Evolutionary conservation across 306 rosid species (phyloP), one percentile per base, ranked within the genome.

Genomic region (Citrullus colocynthis): DNA sequence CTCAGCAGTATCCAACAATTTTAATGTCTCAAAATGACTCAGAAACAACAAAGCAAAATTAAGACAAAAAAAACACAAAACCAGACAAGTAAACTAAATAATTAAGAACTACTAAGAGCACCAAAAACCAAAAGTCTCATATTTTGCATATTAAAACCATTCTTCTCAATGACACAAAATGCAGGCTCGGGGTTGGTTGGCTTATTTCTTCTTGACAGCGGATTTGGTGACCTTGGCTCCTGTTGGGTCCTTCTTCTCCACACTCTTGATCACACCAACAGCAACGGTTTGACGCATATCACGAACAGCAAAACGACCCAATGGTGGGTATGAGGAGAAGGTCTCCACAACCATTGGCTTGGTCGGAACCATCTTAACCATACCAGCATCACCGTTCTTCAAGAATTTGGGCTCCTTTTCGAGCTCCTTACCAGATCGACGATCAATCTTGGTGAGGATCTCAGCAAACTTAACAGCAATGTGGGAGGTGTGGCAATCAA

Each of bases 401-500:
- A 80, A 72, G 57, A 80, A 72, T 51, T 78, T 64, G 52, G 81
- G 81, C 64, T 78, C 80, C 80, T 62, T 78, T 62, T 78, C 74
- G 0, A 64, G 62, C 2, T 78, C 81, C 75, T 63, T 78, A 78
- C 76, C 81, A 41, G 88, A 87, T 60, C 87, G 83, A 74, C 88
- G 82, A 81, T 87, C 90, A 0, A 87, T 87, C 86, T 87, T 87
- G 77, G 88, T 87, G 21, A 79, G 4, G 14, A 87, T 49, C 17
- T 87, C 88, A 16, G 84, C 76, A 20, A 87, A 85, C 84, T 87
- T 85, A 2, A 87, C 88, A 2, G 90, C 90, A 83, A 87, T 87
- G 87, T 85, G 90, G 4, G 83, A 87, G 4, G 90, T 87, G 90
- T 87, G 90, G 82, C 90, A 87, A 6, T 87, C 90, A 0, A 87